Percentiles rank a stretch among this genome's conserved stretches.
phyloP scores from a whole-genome alignment of 352 stramenopile genomes.

The Phytopythium delawarense region DNA sequence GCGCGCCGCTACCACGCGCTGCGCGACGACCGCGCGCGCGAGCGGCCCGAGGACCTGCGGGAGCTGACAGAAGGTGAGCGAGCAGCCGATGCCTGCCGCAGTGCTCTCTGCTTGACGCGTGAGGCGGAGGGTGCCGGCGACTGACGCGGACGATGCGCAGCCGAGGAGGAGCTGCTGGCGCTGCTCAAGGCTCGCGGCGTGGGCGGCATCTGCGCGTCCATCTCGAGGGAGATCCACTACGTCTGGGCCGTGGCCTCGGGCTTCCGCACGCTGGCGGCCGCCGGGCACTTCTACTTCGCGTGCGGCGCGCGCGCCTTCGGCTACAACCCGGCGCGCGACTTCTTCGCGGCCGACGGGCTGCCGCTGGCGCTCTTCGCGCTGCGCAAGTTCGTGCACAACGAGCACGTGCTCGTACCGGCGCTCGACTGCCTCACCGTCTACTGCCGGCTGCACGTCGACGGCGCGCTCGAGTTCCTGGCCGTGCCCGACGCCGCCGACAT shows the following conservation, averaged over 20 bases:
- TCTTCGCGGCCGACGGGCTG: slow-evolving; percentile 59
- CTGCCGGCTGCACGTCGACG: slow-evolving; percentile 67
- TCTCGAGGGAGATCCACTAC: slow-evolving; percentile 77
- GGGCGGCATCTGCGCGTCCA: slow-evolving; percentile 58
- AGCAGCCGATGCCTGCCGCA: too few species aligned
- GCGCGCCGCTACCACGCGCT: slow-evolving; percentile 30
- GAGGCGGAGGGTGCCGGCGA: background rate
- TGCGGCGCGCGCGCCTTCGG: slow-evolving; percentile 58
- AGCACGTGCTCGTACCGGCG: slow-evolving; percentile 51
- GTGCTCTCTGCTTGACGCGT: too few species aligned
- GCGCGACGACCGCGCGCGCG: slow-evolving; percentile 7
- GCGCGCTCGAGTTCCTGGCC: slow-evolving; percentile 62
- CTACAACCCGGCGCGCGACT: slow-evolving; percentile 65
- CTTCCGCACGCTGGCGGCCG: slow-evolving; percentile 61
- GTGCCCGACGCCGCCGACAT: slow-evolving; percentile 48
- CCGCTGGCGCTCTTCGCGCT: slow-evolving; percentile 65
- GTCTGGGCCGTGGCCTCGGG: slow-evolving; percentile 64
- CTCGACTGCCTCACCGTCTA: slow-evolving; percentile 69
- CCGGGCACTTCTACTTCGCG: slow-evolving; percentile 77
- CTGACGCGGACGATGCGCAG: slow-evolving; percentile 13
- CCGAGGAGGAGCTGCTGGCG: slow-evolving; percentile 57
- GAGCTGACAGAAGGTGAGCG: slow-evolving; percentile 37
- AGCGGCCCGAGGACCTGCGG: background rate
- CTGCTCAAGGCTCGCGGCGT: slow-evolving; percentile 63
- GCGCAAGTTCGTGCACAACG: slow-evolving; percentile 75